A percentile compares a stretch with the other conserved stretches of the same genome.
Evolutionary conservation across 176 grass and related monocot species (phyloP).

Genomic region (sorghum (Sorghum bicolor)): Sorghum_bicolor_NCBIv3 NC_012870.2:6411501-6412000

Average conservation of each 20-base stretch:
- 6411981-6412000: too few species aligned
- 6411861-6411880: too few species aligned
- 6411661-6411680: neutral
- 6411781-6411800: too few species aligned
- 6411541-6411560: constrained; percentile 1
- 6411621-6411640: constrained; percentile 47
- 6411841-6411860: too few species aligned
- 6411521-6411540: neutral
- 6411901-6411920: too few species aligned
- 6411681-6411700: constrained; percentile 27
- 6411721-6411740: constrained; percentile 22
- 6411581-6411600: neutral
- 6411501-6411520: neutral
- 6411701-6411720: neutral
- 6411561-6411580: constrained; percentile 15
- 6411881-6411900: too few species aligned
- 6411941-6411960: too few species aligned
- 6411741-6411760: neutral
- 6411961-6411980: too few species aligned
- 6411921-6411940: too few species aligned
- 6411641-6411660: neutral
- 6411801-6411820: neutral
- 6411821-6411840: too few species aligned
- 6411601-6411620: constrained; percentile 28
- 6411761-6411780: neutral